These are phyloP conservation scores for Dichomitus squalens DNA, from an alignment of 1,284 basidiomycete genomes.

Conservation along the genomic window DNA sequence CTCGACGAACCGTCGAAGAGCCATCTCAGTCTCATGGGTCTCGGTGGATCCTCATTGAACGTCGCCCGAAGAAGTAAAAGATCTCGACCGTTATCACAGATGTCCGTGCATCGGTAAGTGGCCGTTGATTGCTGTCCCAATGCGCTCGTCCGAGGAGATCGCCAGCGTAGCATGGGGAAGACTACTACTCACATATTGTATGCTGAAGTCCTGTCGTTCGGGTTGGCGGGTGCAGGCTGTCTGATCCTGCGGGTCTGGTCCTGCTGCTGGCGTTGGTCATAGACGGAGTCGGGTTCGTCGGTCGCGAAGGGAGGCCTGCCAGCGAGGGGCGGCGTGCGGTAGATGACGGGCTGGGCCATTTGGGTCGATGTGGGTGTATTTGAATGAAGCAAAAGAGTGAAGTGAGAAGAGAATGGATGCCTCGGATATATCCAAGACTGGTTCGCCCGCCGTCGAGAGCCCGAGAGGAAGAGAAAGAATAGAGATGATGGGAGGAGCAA, in stretches of 20 bases:
- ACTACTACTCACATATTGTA: conserved; percentile 62
- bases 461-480: conserved; percentile 14
- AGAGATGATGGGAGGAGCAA: conserved; percentile 19
- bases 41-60: background rate
- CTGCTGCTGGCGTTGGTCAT: conserved; percentile 41
- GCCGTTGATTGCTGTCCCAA: conserved; percentile 2
- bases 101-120: background rate
- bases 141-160: background rate
- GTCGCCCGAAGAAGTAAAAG: background rate
- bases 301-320: conserved; percentile 70
- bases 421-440: conserved; percentile 28
- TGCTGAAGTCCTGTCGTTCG: conserved; percentile 53
- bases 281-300: conserved; percentile 64
- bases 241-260: conserved; percentile 40
- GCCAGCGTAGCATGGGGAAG: background rate
- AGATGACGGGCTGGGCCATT: conserved; percentile 36
- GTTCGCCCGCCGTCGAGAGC: conserved; percentile 18
- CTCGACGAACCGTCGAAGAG: too few species aligned
- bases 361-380: background rate
- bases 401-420: conserved; percentile 37
- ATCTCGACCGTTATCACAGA: background rate
- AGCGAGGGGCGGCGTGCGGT: conserved; percentile 49
- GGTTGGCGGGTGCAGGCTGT: conserved; percentile 42
- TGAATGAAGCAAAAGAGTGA: conserved; percentile 22
- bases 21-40: too few species aligned